Evolutionary conservation across 1,284 basidiomycete species (phyloP), one percentile per base, ranked within the genome.

Genomic region (Austroboletus niveus): DNA sequence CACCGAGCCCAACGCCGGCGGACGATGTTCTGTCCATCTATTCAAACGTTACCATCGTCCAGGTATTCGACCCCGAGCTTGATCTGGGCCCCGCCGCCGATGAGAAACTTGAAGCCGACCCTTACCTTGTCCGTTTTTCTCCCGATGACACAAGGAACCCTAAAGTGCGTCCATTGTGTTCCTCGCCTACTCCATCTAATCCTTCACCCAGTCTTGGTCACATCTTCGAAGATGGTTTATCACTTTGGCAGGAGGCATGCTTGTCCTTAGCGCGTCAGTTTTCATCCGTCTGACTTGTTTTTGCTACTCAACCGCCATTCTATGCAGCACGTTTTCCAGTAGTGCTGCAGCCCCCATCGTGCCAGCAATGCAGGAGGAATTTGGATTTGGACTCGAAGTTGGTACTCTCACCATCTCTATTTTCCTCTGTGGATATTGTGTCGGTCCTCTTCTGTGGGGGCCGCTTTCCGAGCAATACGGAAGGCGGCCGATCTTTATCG

Each of bases 221-320:
- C 58, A 69, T 2, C 17, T 56, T 8, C 81, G 77, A 56, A 72
- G 84, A 57, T 87, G 85, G 84, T 84, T 79, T 58, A 68, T 91
- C 24, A 91, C 88, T 3, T 58, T 72, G 30, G 60, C 83, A 4
- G 78, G 74, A 3, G 82, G 85, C 43, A 42, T 86, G 0, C 75
- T 91, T 41, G 81, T 89, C 15, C 71, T 91, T 54, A 87, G 87
- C 64, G 85, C 85, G 78, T 80, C 55, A 41, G 78, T 72, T 5
- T 41, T 29, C 17, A 9, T 54, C 35, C 17, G 29, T 34, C 24
- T 22, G 8, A 5, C 12, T 31, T 22, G 4, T 12, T 20, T 34
- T 31, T 42, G 15, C 35, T 8, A 8, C 52, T 55, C 24, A 68
- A 65, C 39, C 34, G 43, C 15, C 14, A 15, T 35, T 34, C 5